phyloP scores from a whole-genome alignment of 1,284 basidiomycete genomes.

The Irpex lacteus region DNA sequence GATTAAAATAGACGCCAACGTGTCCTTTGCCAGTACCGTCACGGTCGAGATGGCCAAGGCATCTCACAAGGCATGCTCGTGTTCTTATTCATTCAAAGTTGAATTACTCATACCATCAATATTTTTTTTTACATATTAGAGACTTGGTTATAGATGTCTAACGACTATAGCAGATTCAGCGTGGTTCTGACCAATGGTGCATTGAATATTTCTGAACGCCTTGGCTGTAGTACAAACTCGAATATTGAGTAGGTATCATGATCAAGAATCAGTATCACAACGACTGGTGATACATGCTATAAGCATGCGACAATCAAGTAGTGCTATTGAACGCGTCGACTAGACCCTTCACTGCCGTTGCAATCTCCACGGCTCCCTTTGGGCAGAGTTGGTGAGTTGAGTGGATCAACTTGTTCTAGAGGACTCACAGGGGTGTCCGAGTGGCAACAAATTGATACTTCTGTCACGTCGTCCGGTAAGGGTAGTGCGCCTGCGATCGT shows the following conservation, averaged over 20 bases:
- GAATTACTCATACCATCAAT: too few species aligned
- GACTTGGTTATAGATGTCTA: too few species aligned
- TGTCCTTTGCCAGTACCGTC: too few species aligned
- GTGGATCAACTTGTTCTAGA: neutral
- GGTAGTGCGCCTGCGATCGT: conserved; percentile 43
- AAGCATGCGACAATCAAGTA: too few species aligned
- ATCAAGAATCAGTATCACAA: too few species aligned
- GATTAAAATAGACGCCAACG: neutral
- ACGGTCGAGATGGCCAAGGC: neutral
- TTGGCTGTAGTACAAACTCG: too few species aligned
- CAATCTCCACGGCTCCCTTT: conserved; percentile 52
- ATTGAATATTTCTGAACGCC: too few species aligned
- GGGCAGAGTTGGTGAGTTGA: neutral
- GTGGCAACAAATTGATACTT: conserved; percentile 63
- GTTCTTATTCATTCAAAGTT: neutral
- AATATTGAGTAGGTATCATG: too few species aligned
- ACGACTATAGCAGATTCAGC: too few species aligned
- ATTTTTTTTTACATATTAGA: too few species aligned
- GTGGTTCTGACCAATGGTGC: too few species aligned
- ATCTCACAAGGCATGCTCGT: neutral
- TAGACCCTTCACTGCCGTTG: conserved; percentile 43
- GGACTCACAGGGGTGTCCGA: conserved; percentile 59
- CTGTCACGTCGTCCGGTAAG: conserved; percentile 39
- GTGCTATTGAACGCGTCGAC: conserved; percentile 47
- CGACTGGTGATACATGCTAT: too few species aligned